These are phyloP conservation scores for Thielaviopsis populi DNA, from an alignment of 2,329 filamentous ascomycete species.

Conservation along the genomic window DNA sequence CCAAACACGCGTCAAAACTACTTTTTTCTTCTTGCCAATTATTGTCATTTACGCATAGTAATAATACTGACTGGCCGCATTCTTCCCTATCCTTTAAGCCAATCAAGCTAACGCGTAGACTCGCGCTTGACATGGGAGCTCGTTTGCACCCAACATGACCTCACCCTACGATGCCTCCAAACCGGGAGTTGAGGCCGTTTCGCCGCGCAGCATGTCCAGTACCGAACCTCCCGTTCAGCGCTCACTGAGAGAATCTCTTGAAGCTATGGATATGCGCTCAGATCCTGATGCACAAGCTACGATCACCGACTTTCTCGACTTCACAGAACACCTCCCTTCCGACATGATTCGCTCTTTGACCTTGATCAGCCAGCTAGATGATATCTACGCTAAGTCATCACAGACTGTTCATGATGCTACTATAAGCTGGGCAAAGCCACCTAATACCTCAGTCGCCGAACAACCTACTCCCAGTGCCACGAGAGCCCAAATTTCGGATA, in stretches of 20 bases:
- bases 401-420: conserved; percentile 41
- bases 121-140: conserved; percentile 10
- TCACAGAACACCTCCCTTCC: conserved; percentile 53
- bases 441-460: conserved; percentile 29
- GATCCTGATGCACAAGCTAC: conserved; percentile 55
- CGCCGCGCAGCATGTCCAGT: conserved; percentile 24
- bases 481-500: conserved; percentile 45
- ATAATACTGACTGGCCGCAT: not conserved
- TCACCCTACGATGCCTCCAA: conserved; percentile 1
- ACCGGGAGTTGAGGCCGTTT: conserved; percentile 23
- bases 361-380: conserved; percentile 49
- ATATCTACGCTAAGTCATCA: conserved; percentile 42
- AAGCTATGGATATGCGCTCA: conserved; percentile 36
- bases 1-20: not conserved
- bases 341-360: conserved; percentile 52
- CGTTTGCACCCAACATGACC: conserved; percentile 14
- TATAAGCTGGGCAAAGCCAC: conserved; percentile 40
- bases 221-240: conserved; percentile 21
- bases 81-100: not conserved
- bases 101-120: not conserved
- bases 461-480: conserved; percentile 33
- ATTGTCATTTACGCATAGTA: not conserved
- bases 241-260: conserved; percentile 24
- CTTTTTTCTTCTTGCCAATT: not conserved
- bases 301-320: conserved; percentile 56